Evolutionary conservation across 1,139 yeast species (phyloP).

Genomic region (Entelexis paramagnoliae): DNA sequence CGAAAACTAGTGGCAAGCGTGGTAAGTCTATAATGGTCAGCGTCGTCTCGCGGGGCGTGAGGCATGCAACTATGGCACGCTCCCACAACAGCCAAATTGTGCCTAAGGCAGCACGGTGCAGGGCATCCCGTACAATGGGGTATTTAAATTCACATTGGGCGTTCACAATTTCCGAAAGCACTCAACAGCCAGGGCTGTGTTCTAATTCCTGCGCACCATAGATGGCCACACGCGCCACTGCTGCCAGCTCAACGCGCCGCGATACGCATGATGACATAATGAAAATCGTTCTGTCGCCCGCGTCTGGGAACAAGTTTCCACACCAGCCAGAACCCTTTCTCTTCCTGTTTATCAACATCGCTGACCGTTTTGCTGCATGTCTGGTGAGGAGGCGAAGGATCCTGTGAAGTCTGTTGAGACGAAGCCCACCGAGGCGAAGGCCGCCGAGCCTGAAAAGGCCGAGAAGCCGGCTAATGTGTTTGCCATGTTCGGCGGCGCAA

Average conservation of each 20-base stretch:
- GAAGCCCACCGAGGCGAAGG: slow-evolving; percentile 7
- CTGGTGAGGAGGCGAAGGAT: slow-evolving; percentile 20
- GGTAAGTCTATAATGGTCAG: too few relatives aligned
- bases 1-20: too few relatives aligned
- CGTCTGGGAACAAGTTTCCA: not conserved
- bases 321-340: not conserved
- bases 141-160: too few relatives aligned
- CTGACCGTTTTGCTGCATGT: slow-evolving; percentile 9
- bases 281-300: not conserved
- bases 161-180: too few relatives aligned
- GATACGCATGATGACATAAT: slow-evolving; percentile 3
- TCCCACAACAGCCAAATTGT: too few relatives aligned
- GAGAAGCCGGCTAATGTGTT: slow-evolving; percentile 22
- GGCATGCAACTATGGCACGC: too few relatives aligned
- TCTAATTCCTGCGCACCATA: too few relatives aligned
- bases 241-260: not conserved
- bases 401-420: not conserved
- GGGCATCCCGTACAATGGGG: too few relatives aligned
- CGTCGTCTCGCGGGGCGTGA: too few relatives aligned
- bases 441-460: slow-evolving; percentile 18
- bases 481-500: slow-evolving; percentile 27
- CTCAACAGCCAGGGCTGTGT: too few relatives aligned
- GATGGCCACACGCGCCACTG: too few relatives aligned
- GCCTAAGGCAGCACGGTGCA: too few relatives aligned
- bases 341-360: not conserved